Conservation (phyloP, 2,329 filamentous ascomycete species). For the Claviceps digitariae region DNA sequence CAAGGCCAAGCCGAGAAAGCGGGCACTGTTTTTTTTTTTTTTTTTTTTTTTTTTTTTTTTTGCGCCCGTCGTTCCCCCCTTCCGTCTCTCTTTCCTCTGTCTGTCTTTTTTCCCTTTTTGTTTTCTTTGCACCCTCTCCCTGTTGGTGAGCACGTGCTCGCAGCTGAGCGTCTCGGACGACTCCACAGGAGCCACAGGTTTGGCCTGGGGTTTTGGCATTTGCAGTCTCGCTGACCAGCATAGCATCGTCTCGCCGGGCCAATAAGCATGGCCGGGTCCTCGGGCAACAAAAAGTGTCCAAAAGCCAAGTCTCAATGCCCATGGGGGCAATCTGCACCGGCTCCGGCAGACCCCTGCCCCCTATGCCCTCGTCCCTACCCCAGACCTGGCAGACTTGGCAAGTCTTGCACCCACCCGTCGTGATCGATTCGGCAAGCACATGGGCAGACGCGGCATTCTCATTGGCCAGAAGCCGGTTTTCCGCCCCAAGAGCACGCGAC, state of each 20-base stretch:
- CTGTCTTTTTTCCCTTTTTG: neutral
- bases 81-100: neutral
- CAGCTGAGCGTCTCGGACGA: too few species aligned
- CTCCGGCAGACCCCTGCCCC: neutral
- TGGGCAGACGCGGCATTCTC: slow-evolving; percentile 18
- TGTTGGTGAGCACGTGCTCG: slow-evolving; percentile 6
- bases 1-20: neutral
- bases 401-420: neutral
- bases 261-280: neutral
- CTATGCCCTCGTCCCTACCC: neutral
- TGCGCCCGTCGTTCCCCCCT: too few species aligned
- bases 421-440: slow-evolving; percentile 13
- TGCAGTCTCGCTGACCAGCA: too few species aligned
- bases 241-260: neutral
- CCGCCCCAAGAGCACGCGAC: slow-evolving; percentile 25
- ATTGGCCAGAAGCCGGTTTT: slow-evolving; percentile 16
- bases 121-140: neutral
- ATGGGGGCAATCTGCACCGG: neutral
- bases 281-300: neutral
- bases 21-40: too few species aligned
- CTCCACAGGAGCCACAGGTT: too few species aligned
- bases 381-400: neutral
- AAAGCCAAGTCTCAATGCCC: too few species aligned
- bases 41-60: too few species aligned
- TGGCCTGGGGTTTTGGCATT: too few species aligned